A percentile compares a stretch with the other conserved stretches of the same genome.
phyloP scores from a whole-genome alignment of 306 rosid genomes.

The Potentilla sterilis region DNA sequence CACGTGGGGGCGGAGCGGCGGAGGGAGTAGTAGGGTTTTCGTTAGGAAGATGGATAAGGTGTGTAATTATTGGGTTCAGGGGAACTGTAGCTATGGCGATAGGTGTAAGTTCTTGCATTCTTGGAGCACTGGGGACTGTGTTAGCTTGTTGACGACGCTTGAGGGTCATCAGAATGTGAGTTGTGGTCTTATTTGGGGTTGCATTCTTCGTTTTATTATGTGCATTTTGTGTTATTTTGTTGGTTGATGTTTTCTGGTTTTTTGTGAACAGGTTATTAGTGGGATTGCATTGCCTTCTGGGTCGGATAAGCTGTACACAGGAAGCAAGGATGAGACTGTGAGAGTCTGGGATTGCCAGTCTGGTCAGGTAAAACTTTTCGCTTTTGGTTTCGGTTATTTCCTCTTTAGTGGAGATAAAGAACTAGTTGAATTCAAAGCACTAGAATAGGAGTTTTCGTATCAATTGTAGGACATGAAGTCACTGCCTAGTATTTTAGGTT shows the following conservation, averaged over 20 bases:
- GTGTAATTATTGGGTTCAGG: slow-evolving; percentile 76
- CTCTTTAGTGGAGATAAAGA: no score
- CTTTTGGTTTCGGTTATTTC: not conserved
- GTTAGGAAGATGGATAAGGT: slow-evolving; percentile 66
- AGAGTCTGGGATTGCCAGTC: slow-evolving; percentile 95
- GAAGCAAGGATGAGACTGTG: slow-evolving; percentile 82
- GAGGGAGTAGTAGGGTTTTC: slow-evolving; percentile 36
- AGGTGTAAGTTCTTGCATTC: slow-evolving; percentile 74
- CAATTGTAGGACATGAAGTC: no score
- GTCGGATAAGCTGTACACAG: slow-evolving; percentile 89
- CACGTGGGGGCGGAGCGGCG: slow-evolving; percentile 62
- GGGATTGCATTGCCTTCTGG: slow-evolving; percentile 91
- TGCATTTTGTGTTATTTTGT: not conserved
- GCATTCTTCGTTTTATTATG: not conserved
- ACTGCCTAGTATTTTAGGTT: no score
- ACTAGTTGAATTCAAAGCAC: not conserved
- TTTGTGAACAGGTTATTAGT: slow-evolving; percentile 61
- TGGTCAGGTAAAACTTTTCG: slow-evolving; percentile 64
- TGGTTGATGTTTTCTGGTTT: slow-evolving; percentile 14
- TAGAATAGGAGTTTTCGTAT: no score
- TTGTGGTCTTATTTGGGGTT: not conserved
- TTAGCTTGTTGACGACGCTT: slow-evolving; percentile 70
- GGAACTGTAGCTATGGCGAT: slow-evolving; percentile 73
- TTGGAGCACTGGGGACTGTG: slow-evolving; percentile 87
- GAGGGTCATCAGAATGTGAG: slow-evolving; percentile 87